Percentiles rank a stretch among this genome's conserved stretches.
These are phyloP conservation scores for Pseudogymnoascus destructans DNA, from an alignment of 2,329 filamentous ascomycete genomes.

Conservation along the genomic window DNA sequence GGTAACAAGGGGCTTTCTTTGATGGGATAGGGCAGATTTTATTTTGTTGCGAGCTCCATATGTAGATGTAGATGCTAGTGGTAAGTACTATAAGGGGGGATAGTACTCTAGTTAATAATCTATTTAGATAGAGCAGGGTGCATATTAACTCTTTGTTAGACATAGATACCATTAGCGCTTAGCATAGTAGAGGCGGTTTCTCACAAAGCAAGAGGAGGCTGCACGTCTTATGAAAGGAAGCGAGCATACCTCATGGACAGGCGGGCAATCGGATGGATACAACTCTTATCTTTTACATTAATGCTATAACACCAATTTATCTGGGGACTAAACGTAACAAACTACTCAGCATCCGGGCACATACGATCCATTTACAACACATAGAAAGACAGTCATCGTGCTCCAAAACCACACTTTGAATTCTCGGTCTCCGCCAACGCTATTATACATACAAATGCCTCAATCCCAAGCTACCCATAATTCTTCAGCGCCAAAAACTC, in stretches of 20 bases:
- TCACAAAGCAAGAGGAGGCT: not conserved
- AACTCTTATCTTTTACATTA: not conserved
- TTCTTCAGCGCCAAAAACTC: not conserved
- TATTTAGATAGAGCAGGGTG: not conserved
- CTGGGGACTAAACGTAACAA: not conserved
- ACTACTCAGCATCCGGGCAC: not conserved
- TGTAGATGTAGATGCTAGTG: no score
- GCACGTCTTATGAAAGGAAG: not conserved
- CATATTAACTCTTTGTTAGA: not conserved
- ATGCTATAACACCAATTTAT: not conserved
- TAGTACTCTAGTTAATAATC: no score
- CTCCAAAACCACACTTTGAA: not conserved
- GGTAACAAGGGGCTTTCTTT: no score
- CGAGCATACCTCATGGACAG: not conserved
- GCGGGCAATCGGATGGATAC: not conserved
- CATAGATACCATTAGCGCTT: not conserved
- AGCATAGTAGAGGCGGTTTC: not conserved
- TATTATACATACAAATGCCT: conserved; percentile 1
- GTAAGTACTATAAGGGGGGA: no score
- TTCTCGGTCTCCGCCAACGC: not conserved
- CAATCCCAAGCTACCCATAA: not conserved
- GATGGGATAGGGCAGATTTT: no score
- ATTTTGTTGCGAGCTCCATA: no score
- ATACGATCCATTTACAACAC: not conserved
- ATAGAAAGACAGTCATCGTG: not conserved